Base-by-base conservation (phyloP, 306 rosid species). In the Coriaria nepalensis region DNA sequence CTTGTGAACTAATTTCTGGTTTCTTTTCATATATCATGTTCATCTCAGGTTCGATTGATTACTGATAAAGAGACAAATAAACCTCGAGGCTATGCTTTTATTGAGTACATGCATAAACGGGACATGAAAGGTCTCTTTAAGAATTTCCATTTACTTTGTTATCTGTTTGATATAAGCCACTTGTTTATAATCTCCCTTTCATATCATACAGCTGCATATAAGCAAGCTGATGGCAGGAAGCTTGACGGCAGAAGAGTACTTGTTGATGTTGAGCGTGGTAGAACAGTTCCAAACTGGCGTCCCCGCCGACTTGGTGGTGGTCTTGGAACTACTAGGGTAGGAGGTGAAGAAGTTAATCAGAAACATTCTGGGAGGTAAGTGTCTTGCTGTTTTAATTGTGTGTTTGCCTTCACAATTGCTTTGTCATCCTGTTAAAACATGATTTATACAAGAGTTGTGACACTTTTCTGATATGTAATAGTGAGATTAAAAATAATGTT, bases 271-370 rank as follows among this genome's bases (percentile, higher is more conserved):
- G 96, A 92, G 50, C 96, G 99, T 55, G 99, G 99, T 34, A 81
- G 99, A 64, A 92, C 99, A 52, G 99, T 92, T 49, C 99, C 99
- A 9, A 92, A 92, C 66, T 92, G 99, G 99, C 82, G 99, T 34
- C 99, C 99, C 57, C 88, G 96, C 15, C 82, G 99, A 14, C 70
- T 92, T 29, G 99, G 99, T 57, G 99, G 99, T 56, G 96, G 99
- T 50, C 94, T 92, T 58, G 99, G 99, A 68, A 92, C 96, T 55
- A 77, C 94, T 39, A 78, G 96, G 71, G 79, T 92, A 29, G 99
- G 99, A 62, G 88, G 96, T 5, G 98, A 90, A 65, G 95, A 90
- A 57, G 78, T 78, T 59, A 86, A 78, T 63, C 96, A 82, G 77
- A 79, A 68, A 52, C 52, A 75, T 43, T 64, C 99, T 15, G 99